A percentile compares a stretch with the other conserved stretches of the same genome.
Evolutionary conservation across 768 basidiomycete species (phyloP).

Genomic region (Pleurotus eryngii): DNA sequence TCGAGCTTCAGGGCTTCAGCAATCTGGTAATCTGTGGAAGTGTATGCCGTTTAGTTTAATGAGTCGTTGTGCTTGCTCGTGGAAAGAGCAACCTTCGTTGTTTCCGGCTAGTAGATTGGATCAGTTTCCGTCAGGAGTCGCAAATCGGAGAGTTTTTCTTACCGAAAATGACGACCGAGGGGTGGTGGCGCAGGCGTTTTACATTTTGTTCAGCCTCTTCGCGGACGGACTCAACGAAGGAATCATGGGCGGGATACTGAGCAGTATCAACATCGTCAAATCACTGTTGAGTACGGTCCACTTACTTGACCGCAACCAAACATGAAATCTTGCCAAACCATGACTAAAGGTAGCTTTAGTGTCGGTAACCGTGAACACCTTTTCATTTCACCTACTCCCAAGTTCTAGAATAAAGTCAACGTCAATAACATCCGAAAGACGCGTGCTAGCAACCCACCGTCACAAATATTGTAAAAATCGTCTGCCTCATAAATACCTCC

Average conservation of each 20-base stretch:
- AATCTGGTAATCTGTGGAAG: conserved; percentile 69
- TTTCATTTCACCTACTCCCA: conserved; percentile 43
- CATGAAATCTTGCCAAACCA: conserved; percentile 98
- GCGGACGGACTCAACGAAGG: conserved; percentile 69
- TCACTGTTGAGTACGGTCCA: neutral
- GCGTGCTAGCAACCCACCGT: conserved; percentile 40
- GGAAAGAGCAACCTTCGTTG: conserved; percentile 56
- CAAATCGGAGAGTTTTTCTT: conserved; percentile 17
- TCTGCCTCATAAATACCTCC: conserved; percentile 88
- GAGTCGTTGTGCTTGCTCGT: neutral
- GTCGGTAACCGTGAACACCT: neutral
- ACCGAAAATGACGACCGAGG: conserved; percentile 88
- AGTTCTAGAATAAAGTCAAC: conserved; percentile 42
- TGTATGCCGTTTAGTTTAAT: neutral
- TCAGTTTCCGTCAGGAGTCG: neutral
- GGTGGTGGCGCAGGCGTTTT: conserved; percentile 79
- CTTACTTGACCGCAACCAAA: conserved; percentile 89
- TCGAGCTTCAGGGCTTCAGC: conserved; percentile 78
- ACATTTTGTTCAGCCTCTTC: conserved; percentile 84
- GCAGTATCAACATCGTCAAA: neutral
- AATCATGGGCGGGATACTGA: conserved; percentile 86
- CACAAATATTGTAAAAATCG: conserved; percentile 81
- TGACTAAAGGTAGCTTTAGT: conserved; percentile 41
- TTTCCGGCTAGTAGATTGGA: conserved; percentile 60
- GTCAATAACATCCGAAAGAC: neutral